Percentiles rank a stretch among this genome's conserved stretches.
These are phyloP conservation scores for Trametes hirsuta DNA, from an alignment of 1,284 basidiomycete species.

Conservation along the genomic window DNA sequence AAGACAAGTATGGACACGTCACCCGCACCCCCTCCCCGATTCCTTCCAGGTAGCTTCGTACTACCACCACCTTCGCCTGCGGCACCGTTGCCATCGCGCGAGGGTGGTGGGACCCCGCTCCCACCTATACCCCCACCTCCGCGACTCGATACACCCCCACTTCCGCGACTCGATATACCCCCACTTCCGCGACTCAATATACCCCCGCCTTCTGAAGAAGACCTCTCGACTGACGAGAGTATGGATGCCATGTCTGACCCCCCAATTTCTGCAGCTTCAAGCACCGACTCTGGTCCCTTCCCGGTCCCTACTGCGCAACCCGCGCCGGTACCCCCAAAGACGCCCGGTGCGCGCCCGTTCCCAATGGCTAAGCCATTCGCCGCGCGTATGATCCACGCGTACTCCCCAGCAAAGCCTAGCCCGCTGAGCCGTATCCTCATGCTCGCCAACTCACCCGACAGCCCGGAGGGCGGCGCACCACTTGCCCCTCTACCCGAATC, in stretches of 20 bases:
- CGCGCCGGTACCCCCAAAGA: slow-evolving; percentile 26
- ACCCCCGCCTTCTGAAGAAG: slow-evolving; percentile 14
- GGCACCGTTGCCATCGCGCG: slow-evolving; percentile 41
- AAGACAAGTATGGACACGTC: slow-evolving; percentile 31
- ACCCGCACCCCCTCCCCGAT: slow-evolving; percentile 20
- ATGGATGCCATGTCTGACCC: slow-evolving; percentile 12
- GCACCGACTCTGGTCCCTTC: slow-evolving; percentile 10
- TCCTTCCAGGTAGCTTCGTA: slow-evolving; percentile 64
- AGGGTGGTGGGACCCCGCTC: slow-evolving; percentile 14
- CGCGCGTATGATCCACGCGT: slow-evolving; percentile 71
- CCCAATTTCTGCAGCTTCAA: slow-evolving; percentile 12
- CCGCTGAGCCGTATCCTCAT: slow-evolving; percentile 75
- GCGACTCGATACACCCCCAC: slow-evolving; percentile 22
- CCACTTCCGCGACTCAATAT: too few relatives aligned
- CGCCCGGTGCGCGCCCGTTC: slow-evolving; percentile 46
- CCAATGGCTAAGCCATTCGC: slow-evolving; percentile 71
- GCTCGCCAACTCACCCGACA: slow-evolving; percentile 64
- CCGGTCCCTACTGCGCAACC: slow-evolving; percentile 4
- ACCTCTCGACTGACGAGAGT: slow-evolving; percentile 13
- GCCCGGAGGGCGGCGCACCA: slow-evolving; percentile 29
- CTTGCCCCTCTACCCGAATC: slow-evolving; percentile 42
- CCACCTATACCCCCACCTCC: slow-evolving; percentile 27
- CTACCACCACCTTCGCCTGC: slow-evolving; percentile 74
- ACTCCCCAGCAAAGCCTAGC: slow-evolving; percentile 76
- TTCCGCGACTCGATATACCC: too few relatives aligned